These are phyloP conservation scores for Xylaria sp. DNA, from an alignment of 495 filamentous ascomycete genomes.

Conservation along the genomic window DNA sequence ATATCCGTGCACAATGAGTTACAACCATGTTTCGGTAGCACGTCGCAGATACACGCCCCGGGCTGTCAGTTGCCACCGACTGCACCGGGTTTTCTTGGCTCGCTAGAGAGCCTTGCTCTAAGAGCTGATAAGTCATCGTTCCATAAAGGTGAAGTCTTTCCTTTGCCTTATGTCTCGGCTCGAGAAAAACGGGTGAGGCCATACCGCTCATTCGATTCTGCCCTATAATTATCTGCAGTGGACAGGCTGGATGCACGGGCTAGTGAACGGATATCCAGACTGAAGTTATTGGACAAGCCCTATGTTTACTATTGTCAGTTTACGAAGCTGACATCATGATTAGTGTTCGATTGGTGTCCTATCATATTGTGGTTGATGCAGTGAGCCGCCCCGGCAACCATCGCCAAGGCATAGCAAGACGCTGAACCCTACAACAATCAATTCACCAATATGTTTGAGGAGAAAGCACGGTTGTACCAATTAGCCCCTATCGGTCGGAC, in stretches of 20 bases:
- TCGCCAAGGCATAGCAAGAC: neutral
- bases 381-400: neutral
- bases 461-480: neutral
- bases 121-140: neutral
- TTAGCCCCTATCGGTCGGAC: neutral
- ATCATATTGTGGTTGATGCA: neutral
- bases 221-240: neutral
- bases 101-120: neutral
- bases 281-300: neutral
- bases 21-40: conserved; percentile 15
- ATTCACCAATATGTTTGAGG: neutral
- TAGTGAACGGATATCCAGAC: neutral
- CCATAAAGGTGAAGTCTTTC: neutral
- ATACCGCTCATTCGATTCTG: neutral
- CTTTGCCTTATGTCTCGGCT: neutral
- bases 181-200: neutral
- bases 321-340: neutral
- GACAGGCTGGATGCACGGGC: neutral
- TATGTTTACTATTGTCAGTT: neutral
- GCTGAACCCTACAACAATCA: neutral
- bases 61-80: neutral
- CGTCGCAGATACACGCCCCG: neutral
- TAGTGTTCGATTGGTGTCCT: neutral
- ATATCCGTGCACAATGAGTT: neutral
- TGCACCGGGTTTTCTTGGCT: neutral